Conservation (phyloP, 345 rosid genomes). For the Rubroshorea leprosula region DNA sequence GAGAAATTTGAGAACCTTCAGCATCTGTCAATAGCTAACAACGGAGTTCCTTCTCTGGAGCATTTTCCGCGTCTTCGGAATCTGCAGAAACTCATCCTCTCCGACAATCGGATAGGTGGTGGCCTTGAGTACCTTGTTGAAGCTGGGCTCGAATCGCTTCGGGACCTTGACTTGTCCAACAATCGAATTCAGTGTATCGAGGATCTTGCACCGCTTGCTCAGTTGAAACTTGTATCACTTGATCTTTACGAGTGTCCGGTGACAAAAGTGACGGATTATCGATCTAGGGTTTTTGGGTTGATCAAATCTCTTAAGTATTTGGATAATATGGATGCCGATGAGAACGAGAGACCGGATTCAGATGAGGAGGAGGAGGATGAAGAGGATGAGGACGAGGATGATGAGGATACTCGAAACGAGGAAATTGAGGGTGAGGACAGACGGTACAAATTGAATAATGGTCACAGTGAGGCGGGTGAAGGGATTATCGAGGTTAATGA, state of each 20-base stretch:
- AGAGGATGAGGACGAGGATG: constrained; percentile 49
- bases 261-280: constrained; percentile 60
- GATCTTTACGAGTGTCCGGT: constrained; percentile 80
- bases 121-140: constrained; percentile 55
- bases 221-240: constrained; percentile 49
- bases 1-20: constrained; percentile 60
- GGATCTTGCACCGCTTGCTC: constrained; percentile 56
- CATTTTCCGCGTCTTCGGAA: constrained; percentile 55
- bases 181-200: constrained; percentile 60
- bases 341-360: constrained; percentile 55
- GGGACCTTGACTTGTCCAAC: constrained; percentile 60
- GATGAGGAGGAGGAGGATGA: constrained; percentile 61
- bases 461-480: constrained; percentile 44
- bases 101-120: constrained; percentile 57
- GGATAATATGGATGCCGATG: constrained; percentile 66
- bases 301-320: constrained; percentile 57
- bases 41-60: constrained; percentile 60
- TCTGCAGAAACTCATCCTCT: constrained; percentile 54
- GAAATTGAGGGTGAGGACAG: constrained; percentile 63
- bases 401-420: constrained; percentile 55
- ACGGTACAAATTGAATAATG: constrained; percentile 38
- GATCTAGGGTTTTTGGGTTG: constrained; percentile 66
- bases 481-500: constrained; percentile 56
- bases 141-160: constrained; percentile 48
- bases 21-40: constrained; percentile 61